These are phyloP conservation scores for Ustilago lituana DNA, from an alignment of 1,284 basidiomycete genomes.

Conservation along the genomic window DNA sequence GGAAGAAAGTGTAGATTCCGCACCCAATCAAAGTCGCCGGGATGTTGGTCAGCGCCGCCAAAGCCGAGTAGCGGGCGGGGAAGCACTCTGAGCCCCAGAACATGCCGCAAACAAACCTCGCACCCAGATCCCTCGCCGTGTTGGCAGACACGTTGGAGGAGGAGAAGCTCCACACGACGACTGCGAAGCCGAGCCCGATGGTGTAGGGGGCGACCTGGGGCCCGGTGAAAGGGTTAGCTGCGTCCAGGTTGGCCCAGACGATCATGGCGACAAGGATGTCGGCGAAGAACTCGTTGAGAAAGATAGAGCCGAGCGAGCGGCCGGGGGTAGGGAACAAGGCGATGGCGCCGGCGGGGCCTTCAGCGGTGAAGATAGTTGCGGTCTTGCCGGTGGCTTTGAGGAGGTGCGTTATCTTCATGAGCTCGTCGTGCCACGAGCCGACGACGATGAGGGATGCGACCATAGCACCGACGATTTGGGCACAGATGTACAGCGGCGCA, in stretches of 20 bases:
- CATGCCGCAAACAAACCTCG: slow-evolving; percentile 49
- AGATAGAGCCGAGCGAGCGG: slow-evolving; percentile 43
- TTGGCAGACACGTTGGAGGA: slow-evolving; percentile 52
- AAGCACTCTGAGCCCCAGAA: slow-evolving; percentile 55
- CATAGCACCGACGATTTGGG: slow-evolving; percentile 53
- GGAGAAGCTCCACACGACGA: slow-evolving; percentile 57
- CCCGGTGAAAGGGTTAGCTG: slow-evolving; percentile 51
- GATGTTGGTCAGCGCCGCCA: slow-evolving; percentile 58
- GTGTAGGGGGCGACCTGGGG: slow-evolving; percentile 53
- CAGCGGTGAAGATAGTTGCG: slow-evolving; percentile 47
- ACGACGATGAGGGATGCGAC: slow-evolving; percentile 49
- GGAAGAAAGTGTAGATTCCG: slow-evolving; percentile 59
- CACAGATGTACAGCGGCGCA: slow-evolving; percentile 52
- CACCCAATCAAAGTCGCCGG: slow-evolving; percentile 49
- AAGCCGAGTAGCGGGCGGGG: slow-evolving; percentile 50
- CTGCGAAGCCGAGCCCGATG: slow-evolving; percentile 53
- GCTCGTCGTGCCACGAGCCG: slow-evolving; percentile 46
- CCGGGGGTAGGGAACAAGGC: slow-evolving; percentile 55
- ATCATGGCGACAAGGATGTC: slow-evolving; percentile 51
- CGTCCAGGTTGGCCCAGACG: slow-evolving; percentile 57
- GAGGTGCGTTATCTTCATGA: slow-evolving; percentile 38
- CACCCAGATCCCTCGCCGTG: slow-evolving; percentile 55
- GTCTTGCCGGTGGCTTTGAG: slow-evolving; percentile 39
- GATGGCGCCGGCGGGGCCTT: slow-evolving; percentile 53
- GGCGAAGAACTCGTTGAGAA: slow-evolving; percentile 58